Percentiles rank a stretch among this genome's conserved stretches.
Conservation (phyloP, 208 protist genomes). For the Ichthyophonus hoferi region DNA sequence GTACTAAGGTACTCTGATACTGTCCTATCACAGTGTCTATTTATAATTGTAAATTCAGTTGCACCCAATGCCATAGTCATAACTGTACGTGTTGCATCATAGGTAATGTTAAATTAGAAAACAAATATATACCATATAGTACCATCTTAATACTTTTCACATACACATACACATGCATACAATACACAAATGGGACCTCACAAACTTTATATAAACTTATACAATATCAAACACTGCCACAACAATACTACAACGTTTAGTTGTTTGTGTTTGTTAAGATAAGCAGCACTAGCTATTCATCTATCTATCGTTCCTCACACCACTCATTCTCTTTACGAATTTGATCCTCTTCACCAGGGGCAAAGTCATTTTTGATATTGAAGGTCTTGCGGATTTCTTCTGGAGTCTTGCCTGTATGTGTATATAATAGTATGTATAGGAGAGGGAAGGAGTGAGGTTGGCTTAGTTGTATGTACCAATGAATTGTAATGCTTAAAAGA, state of each 20-base stretch:
- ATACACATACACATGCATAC: background rate
- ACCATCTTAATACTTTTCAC: too few relatives aligned
- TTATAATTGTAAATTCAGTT: background rate
- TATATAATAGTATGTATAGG: too few relatives aligned
- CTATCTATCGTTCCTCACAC: constrained; percentile 27
- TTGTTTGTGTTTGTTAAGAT: background rate
- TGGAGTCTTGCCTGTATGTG: constrained; percentile 65
- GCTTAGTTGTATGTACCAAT: too few relatives aligned
- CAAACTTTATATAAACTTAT: background rate
- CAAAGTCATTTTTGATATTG: constrained; percentile 81
- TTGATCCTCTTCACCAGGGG: constrained; percentile 73
- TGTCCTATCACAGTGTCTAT: background rate
- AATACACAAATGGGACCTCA: background rate
- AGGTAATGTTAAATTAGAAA: background rate
- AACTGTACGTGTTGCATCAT: background rate
- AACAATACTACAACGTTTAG: background rate
- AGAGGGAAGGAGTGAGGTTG: too few relatives aligned
- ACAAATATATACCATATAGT: background rate
- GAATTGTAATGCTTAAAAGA: too few relatives aligned
- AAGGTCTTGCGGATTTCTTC: constrained; percentile 77
- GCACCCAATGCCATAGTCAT: background rate
- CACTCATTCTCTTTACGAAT: constrained; percentile 48
- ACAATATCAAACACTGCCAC: background rate
- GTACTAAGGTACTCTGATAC: background rate
- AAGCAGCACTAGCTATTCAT: background rate